phyloP scores from a whole-genome alignment of 257 asterid species.

The Leptodermis oblonga region DNA sequence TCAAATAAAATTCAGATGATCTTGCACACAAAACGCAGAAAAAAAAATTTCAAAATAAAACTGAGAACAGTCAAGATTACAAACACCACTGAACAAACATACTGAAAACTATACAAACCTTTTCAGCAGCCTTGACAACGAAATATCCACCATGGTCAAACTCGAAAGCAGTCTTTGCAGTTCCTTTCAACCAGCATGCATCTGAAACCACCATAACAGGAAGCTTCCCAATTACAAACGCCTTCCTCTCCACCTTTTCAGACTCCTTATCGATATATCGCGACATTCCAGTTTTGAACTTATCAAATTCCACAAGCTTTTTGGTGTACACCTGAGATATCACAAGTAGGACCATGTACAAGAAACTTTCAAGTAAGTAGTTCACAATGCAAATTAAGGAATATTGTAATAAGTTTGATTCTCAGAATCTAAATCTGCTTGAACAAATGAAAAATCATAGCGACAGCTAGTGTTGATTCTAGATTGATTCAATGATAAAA shows the following conservation, averaged over 20 bases:
- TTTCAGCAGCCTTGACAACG: slow-evolving; percentile 89
- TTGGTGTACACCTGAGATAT: slow-evolving; percentile 57
- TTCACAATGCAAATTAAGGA: not conserved
- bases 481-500: not conserved
- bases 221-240: slow-evolving; percentile 55
- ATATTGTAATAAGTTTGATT: not conserved
- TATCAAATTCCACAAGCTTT: slow-evolving; percentile 61
- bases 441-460: not conserved
- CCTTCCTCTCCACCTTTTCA: slow-evolving; percentile 33
- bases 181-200: slow-evolving; percentile 57
- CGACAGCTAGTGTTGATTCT: not conserved
- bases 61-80: not conserved
- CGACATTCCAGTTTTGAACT: slow-evolving; percentile 70
- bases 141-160: slow-evolving; percentile 91
- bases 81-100: not conserved
- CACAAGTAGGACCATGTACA: not conserved
- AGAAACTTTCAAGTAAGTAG: not conserved
- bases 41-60: not conserved
- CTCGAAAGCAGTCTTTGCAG: slow-evolving; percentile 60
- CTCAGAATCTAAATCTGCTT: not conserved
- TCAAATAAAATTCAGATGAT: not conserved
- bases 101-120: slow-evolving; percentile 42
- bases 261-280: slow-evolving; percentile 41
- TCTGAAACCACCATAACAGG: slow-evolving; percentile 93
- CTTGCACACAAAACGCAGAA: not conserved